These are phyloP conservation scores for Acer saccharum DNA, from an alignment of 345 rosid species.

Conservation along the genomic window DNA sequence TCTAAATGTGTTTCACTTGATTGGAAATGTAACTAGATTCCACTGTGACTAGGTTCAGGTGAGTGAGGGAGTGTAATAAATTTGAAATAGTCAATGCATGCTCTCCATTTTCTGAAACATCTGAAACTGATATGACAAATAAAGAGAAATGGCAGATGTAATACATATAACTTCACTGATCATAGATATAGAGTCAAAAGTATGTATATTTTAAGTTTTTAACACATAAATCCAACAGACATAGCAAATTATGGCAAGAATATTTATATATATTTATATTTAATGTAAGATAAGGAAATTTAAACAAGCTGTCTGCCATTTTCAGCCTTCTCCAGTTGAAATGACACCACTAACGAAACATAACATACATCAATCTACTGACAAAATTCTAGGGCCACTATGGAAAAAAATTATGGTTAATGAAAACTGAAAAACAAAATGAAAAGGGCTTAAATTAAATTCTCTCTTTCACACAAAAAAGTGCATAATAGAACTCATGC, in stretches of 20 bases:
- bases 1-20: not conserved
- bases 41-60: constrained; percentile 17
- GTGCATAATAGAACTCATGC: not conserved
- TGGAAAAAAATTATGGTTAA: not conserved
- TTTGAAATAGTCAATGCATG: constrained; percentile 10
- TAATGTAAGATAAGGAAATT: not conserved
- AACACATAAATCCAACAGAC: not conserved
- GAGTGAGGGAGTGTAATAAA: not conserved
- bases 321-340: constrained; percentile 9
- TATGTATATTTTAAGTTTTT: not conserved
- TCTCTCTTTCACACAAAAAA: not conserved
- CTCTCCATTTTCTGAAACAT: constrained; percentile 25
- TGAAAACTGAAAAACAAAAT: not conserved
- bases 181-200: constrained; percentile 4
- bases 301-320: constrained; percentile 25
- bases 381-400: not conserved
- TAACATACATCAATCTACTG: not conserved
- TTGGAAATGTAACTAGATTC: constrained; percentile 12
- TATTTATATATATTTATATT: not conserved
- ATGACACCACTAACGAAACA: constrained; percentile 25
- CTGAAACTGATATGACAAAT: constrained; percentile 39
- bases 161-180: constrained; percentile 6
- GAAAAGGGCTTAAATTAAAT: not conserved
- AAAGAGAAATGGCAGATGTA: constrained; percentile 30
- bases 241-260: not conserved